Evolutionary conservation across 2,329 filamentous ascomycete genomes (phyloP), one percentile per base, ranked within the genome.

Genomic region (Myriosclerotinia curreyana): DNA sequence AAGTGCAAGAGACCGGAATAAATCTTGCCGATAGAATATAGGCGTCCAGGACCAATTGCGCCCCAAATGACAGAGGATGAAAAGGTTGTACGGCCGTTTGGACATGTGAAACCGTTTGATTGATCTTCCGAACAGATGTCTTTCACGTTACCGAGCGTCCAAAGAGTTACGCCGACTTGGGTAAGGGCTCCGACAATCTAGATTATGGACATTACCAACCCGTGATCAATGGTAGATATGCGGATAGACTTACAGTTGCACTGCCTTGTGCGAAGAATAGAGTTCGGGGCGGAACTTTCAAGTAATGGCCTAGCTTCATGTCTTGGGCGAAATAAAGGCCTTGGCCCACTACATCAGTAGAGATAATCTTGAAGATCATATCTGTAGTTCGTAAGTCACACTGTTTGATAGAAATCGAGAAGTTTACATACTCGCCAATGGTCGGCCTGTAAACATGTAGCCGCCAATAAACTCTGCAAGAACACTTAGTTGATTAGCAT

Each of bases 291-390:
- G 60, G 36, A 12, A 46, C 66, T 55, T 82, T 83, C 79, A 83
- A 81, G 66, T 80, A 80, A 69, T 80, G 78, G 9, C 79, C 82
- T 17, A 83, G 74, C 68, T 83, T 83, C 70, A 83, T 76, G 67
- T 83, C 80, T 20, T 77, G 75, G 0, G 79, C 75, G 68, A 81
- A 82, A 14, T 74, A 75, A n/a, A 81, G 75, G 3, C 77, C 79
- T 67, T 82, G 80, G 64, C 74, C 77, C 58, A 77, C 76, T 54
- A 78, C 77, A 64, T 79, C 77, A 2, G 74, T 77, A 4, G 76
- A 77, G 5, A 80, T 69, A 67, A 86, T 88, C 75, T 90, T 90
- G 78, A 91, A 90, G 78, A 90, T 82, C 86, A 91, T 91, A 82
- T 90, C 87, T 60, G 86, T 86, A 67, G 17, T 90, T 79, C 87